Percentiles rank a stretch among this genome's conserved stretches.
phyloP scores from a whole-genome alignment of 2,329 filamentous ascomycete genomes.

The Penicillium sp. region DNA sequence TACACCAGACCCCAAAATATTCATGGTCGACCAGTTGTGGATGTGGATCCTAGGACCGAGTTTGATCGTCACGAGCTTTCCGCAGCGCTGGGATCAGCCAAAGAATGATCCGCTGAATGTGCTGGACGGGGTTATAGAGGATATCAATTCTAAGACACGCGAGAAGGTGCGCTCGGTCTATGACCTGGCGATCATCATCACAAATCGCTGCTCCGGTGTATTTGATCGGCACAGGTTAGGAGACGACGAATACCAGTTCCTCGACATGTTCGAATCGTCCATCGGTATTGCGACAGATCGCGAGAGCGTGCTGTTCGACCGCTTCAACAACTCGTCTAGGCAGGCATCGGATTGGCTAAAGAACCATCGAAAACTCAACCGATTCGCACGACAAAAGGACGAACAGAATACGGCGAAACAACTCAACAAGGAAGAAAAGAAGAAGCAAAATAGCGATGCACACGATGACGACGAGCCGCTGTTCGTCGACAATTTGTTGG shows the following conservation, averaged over 20 bases:
- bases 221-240: constrained; percentile 64
- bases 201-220: constrained; percentile 62
- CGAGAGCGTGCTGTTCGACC: constrained; percentile 63
- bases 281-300: constrained; percentile 60
- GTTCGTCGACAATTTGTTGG: constrained; percentile 51
- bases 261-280: constrained; percentile 70
- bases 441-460: constrained; percentile 11
- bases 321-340: constrained; percentile 64
- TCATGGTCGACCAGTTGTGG: constrained; percentile 74
- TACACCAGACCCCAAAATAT: constrained; percentile 59
- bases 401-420: constrained; percentile 13
- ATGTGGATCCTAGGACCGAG: constrained; percentile 65
- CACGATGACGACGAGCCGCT: constrained; percentile 47
- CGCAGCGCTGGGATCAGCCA: constrained; percentile 55
- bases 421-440: not conserved
- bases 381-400: constrained; percentile 32
- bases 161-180: constrained; percentile 65
- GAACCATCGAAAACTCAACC: constrained; percentile 51
- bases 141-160: constrained; percentile 67
- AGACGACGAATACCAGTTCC: constrained; percentile 66
- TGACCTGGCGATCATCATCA: constrained; percentile 67
- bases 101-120: constrained; percentile 68
- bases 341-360: constrained; percentile 61
- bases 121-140: constrained; percentile 64
- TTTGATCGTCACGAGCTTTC: constrained; percentile 57